phyloP scores from a whole-genome alignment of 2,329 filamentous ascomycete genomes.

The Hymenoscyphus occultus region DNA sequence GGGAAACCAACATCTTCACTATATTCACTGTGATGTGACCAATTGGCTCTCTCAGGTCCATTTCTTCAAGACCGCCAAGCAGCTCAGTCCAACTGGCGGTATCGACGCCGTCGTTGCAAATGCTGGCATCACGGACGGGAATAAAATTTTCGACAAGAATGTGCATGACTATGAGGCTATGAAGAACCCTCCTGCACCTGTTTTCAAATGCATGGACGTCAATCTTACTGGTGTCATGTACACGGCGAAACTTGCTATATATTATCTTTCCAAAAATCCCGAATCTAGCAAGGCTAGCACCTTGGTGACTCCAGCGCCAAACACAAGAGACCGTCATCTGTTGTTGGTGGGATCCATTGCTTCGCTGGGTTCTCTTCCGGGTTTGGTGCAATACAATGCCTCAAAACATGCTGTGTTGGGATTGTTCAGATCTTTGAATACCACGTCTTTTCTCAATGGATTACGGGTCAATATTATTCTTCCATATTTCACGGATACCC shows the following conservation, averaged over 20 bases:
- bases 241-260: slow-evolving; percentile 62
- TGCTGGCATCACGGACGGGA: slow-evolving; percentile 55
- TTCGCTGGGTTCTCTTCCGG: slow-evolving; percentile 46
- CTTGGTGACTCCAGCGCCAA: slow-evolving; percentile 32
- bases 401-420: slow-evolving; percentile 67
- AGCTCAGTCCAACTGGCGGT: slow-evolving; percentile 51
- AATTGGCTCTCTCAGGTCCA: slow-evolving; percentile 61
- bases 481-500: slow-evolving; percentile 65
- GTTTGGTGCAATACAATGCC: slow-evolving; percentile 53
- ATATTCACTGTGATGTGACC: slow-evolving; percentile 62
- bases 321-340: slow-evolving; percentile 54
- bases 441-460: slow-evolving; percentile 46
- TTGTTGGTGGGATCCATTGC: slow-evolving; percentile 63
- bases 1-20: slow-evolving; percentile 48
- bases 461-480: slow-evolving; percentile 64
- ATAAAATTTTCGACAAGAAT: slow-evolving; percentile 44
- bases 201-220: slow-evolving; percentile 55
- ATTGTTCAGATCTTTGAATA: slow-evolving; percentile 57
- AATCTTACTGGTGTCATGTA: slow-evolving; percentile 64
- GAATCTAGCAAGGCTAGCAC: slow-evolving; percentile 38
- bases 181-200: slow-evolving; percentile 48
- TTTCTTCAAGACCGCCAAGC: slow-evolving; percentile 58
- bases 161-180: slow-evolving; percentile 38
- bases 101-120: slow-evolving; percentile 66
- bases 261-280: slow-evolving; percentile 53